These are phyloP conservation scores for Verticillium nonalfalfae DNA, from an alignment of 2,329 filamentous ascomycete species.

Conservation along the genomic window DNA sequence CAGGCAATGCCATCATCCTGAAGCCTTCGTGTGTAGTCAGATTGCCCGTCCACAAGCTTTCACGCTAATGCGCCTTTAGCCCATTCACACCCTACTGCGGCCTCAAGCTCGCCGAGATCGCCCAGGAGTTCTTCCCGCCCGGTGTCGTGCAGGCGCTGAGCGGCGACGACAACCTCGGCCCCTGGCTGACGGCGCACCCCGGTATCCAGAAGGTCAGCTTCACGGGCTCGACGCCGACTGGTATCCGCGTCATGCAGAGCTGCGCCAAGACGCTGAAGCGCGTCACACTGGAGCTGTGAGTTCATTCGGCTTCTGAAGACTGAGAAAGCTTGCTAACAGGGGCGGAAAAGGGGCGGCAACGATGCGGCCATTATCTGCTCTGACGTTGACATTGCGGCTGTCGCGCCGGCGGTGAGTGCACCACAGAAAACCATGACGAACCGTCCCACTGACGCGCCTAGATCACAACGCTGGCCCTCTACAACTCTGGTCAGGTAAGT, in stretches of 20 bases:
- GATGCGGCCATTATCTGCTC: slow-evolving; percentile 52
- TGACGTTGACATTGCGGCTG: slow-evolving; percentile 42
- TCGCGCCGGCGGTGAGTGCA: slow-evolving; percentile 24
- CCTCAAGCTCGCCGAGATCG: slow-evolving; percentile 56
- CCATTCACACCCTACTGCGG: slow-evolving; percentile 51
- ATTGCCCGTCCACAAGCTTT: not conserved
- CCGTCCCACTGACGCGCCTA: not conserved
- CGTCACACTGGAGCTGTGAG: slow-evolving; percentile 49
- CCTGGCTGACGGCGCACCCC: slow-evolving; percentile 50
- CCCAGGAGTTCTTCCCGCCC: slow-evolving; percentile 49
- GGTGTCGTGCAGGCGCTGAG: slow-evolving; percentile 57
- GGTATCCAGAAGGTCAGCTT: slow-evolving; percentile 58
- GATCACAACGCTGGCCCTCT: slow-evolving; percentile 1
- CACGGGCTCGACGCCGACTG: slow-evolving; percentile 54
- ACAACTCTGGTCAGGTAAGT: slow-evolving; percentile 1
- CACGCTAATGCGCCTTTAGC: not conserved
- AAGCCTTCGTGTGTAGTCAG: slow-evolving; percentile 37
- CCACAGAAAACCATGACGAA: not conserved
- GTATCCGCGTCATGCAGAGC: slow-evolving; percentile 53
- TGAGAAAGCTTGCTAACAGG: not conserved
- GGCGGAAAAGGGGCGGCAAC: slow-evolving; percentile 38
- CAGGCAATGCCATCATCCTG: slow-evolving; percentile 50
- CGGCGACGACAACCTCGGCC: slow-evolving; percentile 55
- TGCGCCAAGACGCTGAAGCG: slow-evolving; percentile 51
- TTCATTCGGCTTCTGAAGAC: not conserved